These are phyloP conservation scores for Venturia effusa DNA, from an alignment of 2,329 filamentous ascomycete species.

Conservation along the genomic window DNA sequence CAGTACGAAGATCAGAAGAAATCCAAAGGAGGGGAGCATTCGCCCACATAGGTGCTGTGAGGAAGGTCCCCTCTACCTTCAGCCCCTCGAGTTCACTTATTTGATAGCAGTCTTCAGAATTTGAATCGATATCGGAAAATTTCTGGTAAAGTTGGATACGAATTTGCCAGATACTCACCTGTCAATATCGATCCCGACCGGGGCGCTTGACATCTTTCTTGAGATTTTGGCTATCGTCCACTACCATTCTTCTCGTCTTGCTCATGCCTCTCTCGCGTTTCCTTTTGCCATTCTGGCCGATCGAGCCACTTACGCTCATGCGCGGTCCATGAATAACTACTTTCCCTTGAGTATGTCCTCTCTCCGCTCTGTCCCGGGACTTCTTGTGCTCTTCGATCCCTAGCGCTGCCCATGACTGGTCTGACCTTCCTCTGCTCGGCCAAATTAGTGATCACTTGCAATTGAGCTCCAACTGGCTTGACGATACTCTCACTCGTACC, in stretches of 20 bases:
- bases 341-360: conserved; percentile 28
- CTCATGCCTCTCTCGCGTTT: background rate
- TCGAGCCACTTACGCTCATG: background rate
- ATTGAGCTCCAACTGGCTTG: conserved; percentile 25
- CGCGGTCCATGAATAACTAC: conserved; percentile 22
- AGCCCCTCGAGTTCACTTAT: no score
- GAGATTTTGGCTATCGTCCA: background rate
- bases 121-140: background rate
- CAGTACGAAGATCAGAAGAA: no score
- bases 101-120: no score
- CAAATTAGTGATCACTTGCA: conserved; percentile 25
- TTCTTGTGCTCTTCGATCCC: conserved; percentile 28
- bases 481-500: conserved; percentile 19
- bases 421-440: conserved; percentile 23
- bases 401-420: conserved; percentile 30
- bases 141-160: background rate
- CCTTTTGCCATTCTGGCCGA: background rate
- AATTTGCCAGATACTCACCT: background rate
- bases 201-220: background rate
- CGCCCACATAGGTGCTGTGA: no score
- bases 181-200: background rate
- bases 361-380: conserved; percentile 29
- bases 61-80: no score
- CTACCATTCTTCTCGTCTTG: background rate
- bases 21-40: no score